Conservation (phyloP, 805 yeast species). For the Ogataea methanolica region DNA sequence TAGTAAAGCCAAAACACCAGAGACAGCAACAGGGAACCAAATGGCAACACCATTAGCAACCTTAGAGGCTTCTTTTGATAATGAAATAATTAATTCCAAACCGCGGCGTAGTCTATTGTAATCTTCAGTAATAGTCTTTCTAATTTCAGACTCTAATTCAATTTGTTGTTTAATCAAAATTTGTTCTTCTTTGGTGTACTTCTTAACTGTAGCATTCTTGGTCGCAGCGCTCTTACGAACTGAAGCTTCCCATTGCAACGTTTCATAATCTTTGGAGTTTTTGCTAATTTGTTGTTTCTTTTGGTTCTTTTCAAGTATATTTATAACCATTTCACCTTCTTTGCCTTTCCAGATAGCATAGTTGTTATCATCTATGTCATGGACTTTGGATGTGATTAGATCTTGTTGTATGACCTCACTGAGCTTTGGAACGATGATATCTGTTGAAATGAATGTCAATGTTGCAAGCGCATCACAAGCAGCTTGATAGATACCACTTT, state of each 20-base stretch:
- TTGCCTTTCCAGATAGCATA: slow-evolving; percentile 61
- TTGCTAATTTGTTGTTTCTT: slow-evolving; percentile 51
- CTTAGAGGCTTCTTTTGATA: slow-evolving; percentile 43
- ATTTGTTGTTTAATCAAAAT: slow-evolving; percentile 57
- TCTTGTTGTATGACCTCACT: slow-evolving; percentile 38
- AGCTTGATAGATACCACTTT: slow-evolving; percentile 47
- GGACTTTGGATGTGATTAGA: slow-evolving; percentile 33
- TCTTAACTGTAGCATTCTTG: slow-evolving; percentile 44
- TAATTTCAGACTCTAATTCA: slow-evolving; percentile 52
- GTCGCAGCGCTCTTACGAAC: slow-evolving; percentile 70
- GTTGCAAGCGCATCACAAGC: slow-evolving; percentile 45
- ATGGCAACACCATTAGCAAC: slow-evolving; percentile 59
- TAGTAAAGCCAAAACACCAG: slow-evolving; percentile 42
- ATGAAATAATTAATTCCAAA: slow-evolving; percentile 45
- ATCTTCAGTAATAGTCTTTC: slow-evolving; percentile 39
- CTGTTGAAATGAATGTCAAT: slow-evolving; percentile 57
- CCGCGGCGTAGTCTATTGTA: slow-evolving; percentile 42
- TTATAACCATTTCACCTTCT: slow-evolving; percentile 67
- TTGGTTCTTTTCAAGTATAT: slow-evolving; percentile 46
- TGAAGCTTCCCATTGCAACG: slow-evolving; percentile 83
- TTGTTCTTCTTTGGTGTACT: slow-evolving; percentile 76
- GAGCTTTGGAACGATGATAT: slow-evolving; percentile 47
- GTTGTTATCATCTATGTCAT: slow-evolving; percentile 43
- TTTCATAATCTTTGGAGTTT: slow-evolving; percentile 80
- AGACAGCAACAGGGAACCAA: slow-evolving; percentile 74